Percentiles rank a stretch among this genome's conserved stretches.
phyloP scores from a whole-genome alignment of 768 basidiomycete species.

The Agrocybe pediades region DNA sequence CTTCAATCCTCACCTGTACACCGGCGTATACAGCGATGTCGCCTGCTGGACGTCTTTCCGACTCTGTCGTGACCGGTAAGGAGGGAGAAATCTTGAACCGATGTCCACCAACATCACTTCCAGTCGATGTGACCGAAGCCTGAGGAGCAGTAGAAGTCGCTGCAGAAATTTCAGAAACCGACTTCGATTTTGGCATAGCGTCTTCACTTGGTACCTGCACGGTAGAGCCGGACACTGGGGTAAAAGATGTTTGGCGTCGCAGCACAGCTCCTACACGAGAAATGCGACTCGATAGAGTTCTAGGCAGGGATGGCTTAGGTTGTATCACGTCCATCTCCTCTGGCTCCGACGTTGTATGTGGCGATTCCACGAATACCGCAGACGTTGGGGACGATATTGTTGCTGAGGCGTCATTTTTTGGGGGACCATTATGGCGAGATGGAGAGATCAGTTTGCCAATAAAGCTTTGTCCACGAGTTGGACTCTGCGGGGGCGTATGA shows the following conservation, averaged over 20 bases:
- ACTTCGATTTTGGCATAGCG: not conserved
- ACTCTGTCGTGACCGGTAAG: conserved; percentile 9
- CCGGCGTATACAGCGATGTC: conserved; percentile 58
- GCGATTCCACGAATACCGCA: not conserved
- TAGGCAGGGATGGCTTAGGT: not conserved
- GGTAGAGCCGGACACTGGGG: not conserved
- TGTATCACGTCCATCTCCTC: not conserved
- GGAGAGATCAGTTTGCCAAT: not conserved
- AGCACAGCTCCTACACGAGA: conserved; percentile 6
- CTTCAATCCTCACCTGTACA: conserved; percentile 40
- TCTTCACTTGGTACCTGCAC: not conserved
- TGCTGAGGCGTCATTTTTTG: not conserved
- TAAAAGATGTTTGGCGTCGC: conserved; percentile 10
- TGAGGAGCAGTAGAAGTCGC: not conserved
- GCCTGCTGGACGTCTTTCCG: conserved; percentile 50
- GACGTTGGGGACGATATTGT: not conserved
- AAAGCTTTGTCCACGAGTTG: conserved; percentile 15
- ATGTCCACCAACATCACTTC: conserved; percentile 38
- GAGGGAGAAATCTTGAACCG: conserved; percentile 26
- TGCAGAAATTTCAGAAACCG: not conserved
- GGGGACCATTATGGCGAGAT: not conserved
- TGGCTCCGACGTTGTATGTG: not conserved
- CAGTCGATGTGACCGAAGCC: conserved; percentile 19
- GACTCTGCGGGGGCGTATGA: not conserved
- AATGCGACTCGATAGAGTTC: not conserved